Conservation (phyloP, 2,329 filamentous ascomycete genomes). For the Colletotrichum eleusines region DNA sequence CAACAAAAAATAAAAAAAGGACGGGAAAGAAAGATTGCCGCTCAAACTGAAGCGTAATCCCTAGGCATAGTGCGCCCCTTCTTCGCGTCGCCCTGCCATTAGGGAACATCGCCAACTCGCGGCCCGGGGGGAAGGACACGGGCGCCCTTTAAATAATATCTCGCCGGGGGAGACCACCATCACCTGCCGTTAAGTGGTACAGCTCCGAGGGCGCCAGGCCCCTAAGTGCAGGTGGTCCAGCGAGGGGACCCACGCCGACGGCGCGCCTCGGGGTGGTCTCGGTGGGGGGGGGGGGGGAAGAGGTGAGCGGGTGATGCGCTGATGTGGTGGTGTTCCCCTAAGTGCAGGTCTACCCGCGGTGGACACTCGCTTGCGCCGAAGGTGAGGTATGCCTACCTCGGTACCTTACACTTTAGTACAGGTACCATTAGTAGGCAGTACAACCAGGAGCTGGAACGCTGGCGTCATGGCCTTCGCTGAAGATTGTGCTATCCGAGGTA, state of each 20-base stretch:
- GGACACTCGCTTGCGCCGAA: not conserved
- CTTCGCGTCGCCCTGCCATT: slow-evolving; percentile 42
- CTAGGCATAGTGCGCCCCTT: slow-evolving; percentile 5
- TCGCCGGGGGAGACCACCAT: slow-evolving; percentile 9
- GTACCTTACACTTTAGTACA: too few species aligned
- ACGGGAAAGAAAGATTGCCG: not conserved
- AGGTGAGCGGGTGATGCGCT: slow-evolving; percentile 25
- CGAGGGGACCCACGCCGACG: slow-evolving; percentile 16
- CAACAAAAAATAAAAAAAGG: not conserved
- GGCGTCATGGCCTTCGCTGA: slow-evolving; percentile 9
- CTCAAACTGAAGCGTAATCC: not conserved
- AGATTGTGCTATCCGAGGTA: not conserved
- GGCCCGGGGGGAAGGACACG: slow-evolving; percentile 17
- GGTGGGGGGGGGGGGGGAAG: too few species aligned
- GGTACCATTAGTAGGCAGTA: too few species aligned
- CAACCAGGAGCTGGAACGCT: slow-evolving; percentile 21
- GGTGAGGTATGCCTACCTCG: too few species aligned
- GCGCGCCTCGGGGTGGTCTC: not conserved
- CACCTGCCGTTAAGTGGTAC: slow-evolving; percentile 41
- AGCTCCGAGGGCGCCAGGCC: slow-evolving; percentile 40
- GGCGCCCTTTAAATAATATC: slow-evolving; percentile 38
- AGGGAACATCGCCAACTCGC: slow-evolving; percentile 33
- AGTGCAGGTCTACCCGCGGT: slow-evolving; percentile 41
- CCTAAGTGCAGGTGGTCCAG: slow-evolving; percentile 43
- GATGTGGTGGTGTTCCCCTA: slow-evolving; percentile 33